phyloP scores from a whole-genome alignment of 108 stramenopile genomes.

The Cafeteria roenbergensis region DNA sequence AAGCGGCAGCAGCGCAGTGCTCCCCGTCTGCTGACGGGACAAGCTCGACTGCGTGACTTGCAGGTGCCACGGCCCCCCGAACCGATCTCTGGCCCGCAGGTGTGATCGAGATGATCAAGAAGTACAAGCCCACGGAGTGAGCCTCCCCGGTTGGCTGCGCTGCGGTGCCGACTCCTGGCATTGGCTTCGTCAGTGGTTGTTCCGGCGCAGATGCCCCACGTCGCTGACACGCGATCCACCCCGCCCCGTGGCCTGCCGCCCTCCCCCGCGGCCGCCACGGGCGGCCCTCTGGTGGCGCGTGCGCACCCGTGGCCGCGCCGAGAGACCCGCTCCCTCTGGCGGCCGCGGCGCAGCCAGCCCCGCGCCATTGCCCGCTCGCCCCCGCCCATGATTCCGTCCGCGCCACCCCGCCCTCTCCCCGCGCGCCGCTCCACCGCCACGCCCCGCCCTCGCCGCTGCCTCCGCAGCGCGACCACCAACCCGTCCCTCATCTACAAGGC shows the following conservation, averaged over 20 bases:
- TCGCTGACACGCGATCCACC: background rate
- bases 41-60: background rate
- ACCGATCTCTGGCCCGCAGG: background rate
- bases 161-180: too few relatives aligned
- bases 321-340: background rate
- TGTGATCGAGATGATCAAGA: slow-evolving; percentile 12
- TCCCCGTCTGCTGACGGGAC: background rate
- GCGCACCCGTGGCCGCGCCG: background rate
- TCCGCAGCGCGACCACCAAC: slow-evolving; percentile 62
- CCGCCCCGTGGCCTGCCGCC: background rate
- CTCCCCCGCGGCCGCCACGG: background rate
- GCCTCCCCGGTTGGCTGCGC: background rate
- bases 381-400: too few relatives aligned
- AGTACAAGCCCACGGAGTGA: slow-evolving; percentile 17
- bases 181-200: too few relatives aligned
- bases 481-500: slow-evolving; percentile 73
- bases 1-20: background rate
- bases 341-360: background rate
- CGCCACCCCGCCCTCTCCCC: too few relatives aligned
- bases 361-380: background rate
- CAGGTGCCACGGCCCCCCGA: background rate
- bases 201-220: too few relatives aligned
- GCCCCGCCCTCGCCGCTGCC: background rate
- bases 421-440: too few relatives aligned
- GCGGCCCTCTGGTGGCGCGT: background rate